A percentile compares a stretch with the other conserved stretches of the same genome.
Conservation (phyloP, 495 filamentous ascomycete genomes). For the Hyaloscypha variabilis region DNA sequence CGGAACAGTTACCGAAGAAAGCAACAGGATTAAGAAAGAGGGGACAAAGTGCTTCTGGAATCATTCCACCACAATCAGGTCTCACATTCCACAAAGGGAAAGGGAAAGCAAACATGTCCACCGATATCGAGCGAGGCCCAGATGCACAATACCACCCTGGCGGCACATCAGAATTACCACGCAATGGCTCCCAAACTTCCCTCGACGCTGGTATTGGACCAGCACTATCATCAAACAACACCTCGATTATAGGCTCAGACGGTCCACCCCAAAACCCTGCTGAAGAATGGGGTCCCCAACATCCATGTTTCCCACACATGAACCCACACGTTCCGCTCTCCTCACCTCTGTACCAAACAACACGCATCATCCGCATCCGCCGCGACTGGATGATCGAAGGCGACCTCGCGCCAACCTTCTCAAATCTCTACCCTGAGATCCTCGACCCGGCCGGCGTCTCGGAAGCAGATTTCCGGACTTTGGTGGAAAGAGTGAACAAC, state of each 20-base stretch:
- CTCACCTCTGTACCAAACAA: conserved; percentile 71
- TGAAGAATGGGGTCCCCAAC: conserved; percentile 82
- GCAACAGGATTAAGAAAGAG: conserved; percentile 1
- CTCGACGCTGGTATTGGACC: conserved; percentile 47
- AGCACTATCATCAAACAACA: conserved; percentile 49
- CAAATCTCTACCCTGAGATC: conserved; percentile 94
- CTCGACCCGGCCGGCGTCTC: conserved; percentile 79
- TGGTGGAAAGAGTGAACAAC: conserved; percentile 77
- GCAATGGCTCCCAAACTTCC: conserved; percentile 42
- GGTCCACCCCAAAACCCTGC: conserved; percentile 30
- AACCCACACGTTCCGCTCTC: conserved; percentile 87
- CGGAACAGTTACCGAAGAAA: conserved; percentile 27
- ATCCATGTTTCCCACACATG: conserved; percentile 89
- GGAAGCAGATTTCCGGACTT: conserved; percentile 78
- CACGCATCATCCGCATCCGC: conserved; percentile 86
- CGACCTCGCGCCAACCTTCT: conserved; percentile 91
- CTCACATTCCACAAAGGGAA: conserved; percentile 47
- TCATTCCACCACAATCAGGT: conserved; percentile 28
- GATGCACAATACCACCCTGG: conserved; percentile 27
- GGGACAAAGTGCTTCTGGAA: conserved; percentile 30
- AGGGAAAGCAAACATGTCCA: conserved; percentile 44
- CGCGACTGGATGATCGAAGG: conserved; percentile 90
- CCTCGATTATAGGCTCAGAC: conserved; percentile 55
- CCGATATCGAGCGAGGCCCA: conserved; percentile 53
- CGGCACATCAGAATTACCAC: conserved; percentile 29